A percentile compares a stretch with the other conserved stretches of the same genome.
Conservation (phyloP, 1,139 yeast species). For the Suhomyces coccinellae region DNA sequence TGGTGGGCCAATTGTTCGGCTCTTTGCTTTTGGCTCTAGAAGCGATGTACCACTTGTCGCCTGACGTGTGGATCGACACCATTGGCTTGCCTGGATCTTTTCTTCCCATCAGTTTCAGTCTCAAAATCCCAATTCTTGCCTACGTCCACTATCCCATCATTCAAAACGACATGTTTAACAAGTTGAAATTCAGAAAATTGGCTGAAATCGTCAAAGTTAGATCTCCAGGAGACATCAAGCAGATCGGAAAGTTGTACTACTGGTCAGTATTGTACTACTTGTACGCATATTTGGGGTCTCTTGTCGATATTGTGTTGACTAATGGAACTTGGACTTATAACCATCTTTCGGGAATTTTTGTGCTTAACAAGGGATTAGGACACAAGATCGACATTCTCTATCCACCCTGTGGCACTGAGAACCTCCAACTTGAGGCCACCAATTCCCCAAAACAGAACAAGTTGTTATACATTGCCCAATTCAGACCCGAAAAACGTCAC, state of each 20-base stretch:
- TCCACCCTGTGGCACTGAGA: conserved; percentile 85
- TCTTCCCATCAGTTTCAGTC: conserved; percentile 51
- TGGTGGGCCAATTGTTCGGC: conserved; percentile 87
- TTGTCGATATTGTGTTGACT: conserved; percentile 64
- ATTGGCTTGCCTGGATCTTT: conserved; percentile 91
- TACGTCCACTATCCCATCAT: conserved; percentile 95
- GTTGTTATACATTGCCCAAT: conserved; percentile 84
- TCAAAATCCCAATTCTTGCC: conserved; percentile 74
- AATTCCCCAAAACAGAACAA: conserved; percentile 47
- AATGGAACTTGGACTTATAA: conserved; percentile 92
- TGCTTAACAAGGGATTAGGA: conserved; percentile 26
- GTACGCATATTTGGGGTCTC: conserved; percentile 68
- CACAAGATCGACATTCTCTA: conserved; percentile 54
- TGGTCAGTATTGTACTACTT: conserved; percentile 66
- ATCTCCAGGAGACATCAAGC: conserved; percentile 3
- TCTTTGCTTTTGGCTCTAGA: conserved; percentile 67
- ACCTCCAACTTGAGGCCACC: conserved; percentile 22
- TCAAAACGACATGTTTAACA: conserved; percentile 79
- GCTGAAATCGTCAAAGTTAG: conserved; percentile 1
- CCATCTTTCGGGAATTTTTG: conserved; percentile 70
- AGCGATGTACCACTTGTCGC: conserved; percentile 67
- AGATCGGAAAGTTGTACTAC: conserved; percentile 37
- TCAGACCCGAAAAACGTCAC: conserved; percentile 94
- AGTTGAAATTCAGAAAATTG: conserved; percentile 43
- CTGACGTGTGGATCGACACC: conserved; percentile 94